A percentile compares a stretch with the other conserved stretches of the same genome.
phyloP scores from a whole-genome alignment of 139 green algal genomes.

The Eudorina sp. region DNA sequence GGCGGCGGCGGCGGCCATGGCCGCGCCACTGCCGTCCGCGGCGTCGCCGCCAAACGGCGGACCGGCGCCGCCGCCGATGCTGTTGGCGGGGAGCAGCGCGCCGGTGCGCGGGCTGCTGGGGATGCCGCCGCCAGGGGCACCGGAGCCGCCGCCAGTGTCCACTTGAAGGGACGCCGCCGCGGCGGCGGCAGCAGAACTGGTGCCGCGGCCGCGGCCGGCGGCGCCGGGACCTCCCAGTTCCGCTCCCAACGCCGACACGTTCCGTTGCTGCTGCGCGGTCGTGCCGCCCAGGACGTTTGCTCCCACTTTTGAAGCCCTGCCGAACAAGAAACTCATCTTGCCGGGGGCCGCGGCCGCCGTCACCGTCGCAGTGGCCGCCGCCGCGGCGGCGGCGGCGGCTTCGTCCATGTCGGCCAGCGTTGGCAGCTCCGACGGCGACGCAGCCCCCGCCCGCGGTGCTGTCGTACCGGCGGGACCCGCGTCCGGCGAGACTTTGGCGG shows the following conservation, averaged over 20 bases:
- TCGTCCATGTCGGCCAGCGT: conserved; percentile 18
- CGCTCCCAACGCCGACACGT: background rate
- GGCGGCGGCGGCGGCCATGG: background rate
- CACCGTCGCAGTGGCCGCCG: background rate
- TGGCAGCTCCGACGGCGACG: conserved; percentile 11
- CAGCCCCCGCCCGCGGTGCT: background rate
- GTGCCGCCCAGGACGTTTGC: background rate
- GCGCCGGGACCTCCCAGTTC: background rate
- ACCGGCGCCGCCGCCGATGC: background rate
- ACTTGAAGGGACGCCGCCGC: background rate
- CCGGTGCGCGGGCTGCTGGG: background rate
- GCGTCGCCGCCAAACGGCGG: background rate
- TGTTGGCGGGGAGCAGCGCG: background rate
- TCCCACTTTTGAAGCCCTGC: background rate
- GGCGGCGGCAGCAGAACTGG: background rate
- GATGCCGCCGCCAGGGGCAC: too few species aligned
- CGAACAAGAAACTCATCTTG: background rate
- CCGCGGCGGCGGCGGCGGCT: background rate
- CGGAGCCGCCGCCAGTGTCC: background rate
- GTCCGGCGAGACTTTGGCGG: background rate
- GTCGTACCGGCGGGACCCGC: background rate
- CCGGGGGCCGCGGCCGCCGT: background rate
- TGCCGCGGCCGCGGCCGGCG: background rate
- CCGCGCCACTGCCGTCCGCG: background rate
- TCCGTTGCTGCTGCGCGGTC: too few species aligned